A percentile compares a stretch with the other conserved stretches of the same genome.
These are phyloP conservation scores for Orychophragmus violaceus DNA, from an alignment of 345 rosid species.

Conservation along the genomic window DNA sequence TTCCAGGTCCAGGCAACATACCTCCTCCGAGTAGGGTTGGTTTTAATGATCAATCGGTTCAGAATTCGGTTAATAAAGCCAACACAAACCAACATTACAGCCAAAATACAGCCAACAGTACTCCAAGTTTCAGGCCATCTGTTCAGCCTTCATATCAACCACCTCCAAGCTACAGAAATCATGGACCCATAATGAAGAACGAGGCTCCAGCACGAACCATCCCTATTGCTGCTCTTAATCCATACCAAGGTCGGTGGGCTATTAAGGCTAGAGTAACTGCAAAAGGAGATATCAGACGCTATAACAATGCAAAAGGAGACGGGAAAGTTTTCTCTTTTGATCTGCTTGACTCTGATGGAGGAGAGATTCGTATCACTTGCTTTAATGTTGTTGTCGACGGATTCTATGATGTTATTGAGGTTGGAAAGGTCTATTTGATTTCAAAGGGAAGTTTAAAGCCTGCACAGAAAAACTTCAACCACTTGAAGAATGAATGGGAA, in stretches of 20 bases:
- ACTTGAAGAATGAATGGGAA: slow-evolving; percentile 85
- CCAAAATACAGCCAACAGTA: slow-evolving; percentile 34
- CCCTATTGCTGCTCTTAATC: slow-evolving; percentile 79
- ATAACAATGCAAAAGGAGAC: slow-evolving; percentile 85
- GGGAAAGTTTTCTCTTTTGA: slow-evolving; percentile 91
- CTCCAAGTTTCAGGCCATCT: slow-evolving; percentile 48
- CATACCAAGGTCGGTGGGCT: slow-evolving; percentile 93
- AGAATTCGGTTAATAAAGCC: slow-evolving; percentile 35
- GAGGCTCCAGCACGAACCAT: slow-evolving; percentile 82
- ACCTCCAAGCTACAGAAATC: slow-evolving; percentile 64
- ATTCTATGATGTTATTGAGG: slow-evolving; percentile 66
- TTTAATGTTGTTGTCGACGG: slow-evolving; percentile 83
- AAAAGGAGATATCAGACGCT: slow-evolving; percentile 80
- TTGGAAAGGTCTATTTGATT: slow-evolving; percentile 74
- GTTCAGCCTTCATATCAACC: slow-evolving; percentile 82
- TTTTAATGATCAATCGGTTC: slow-evolving; percentile 21
- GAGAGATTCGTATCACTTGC: slow-evolving; percentile 85
- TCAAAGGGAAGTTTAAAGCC: no score
- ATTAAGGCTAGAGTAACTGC: slow-evolving; percentile 91
- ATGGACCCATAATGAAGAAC: slow-evolving; percentile 77
- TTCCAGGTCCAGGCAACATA: slow-evolving; percentile 32
- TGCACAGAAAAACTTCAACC: slow-evolving; percentile 84
- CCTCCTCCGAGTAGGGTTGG: slow-evolving; percentile 27
- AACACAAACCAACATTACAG: slow-evolving; percentile 25
- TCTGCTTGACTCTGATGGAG: slow-evolving; percentile 88